Evolutionary conservation across 345 rosid genomes (phyloP).

Genomic region (Pistacia vera): DNA sequence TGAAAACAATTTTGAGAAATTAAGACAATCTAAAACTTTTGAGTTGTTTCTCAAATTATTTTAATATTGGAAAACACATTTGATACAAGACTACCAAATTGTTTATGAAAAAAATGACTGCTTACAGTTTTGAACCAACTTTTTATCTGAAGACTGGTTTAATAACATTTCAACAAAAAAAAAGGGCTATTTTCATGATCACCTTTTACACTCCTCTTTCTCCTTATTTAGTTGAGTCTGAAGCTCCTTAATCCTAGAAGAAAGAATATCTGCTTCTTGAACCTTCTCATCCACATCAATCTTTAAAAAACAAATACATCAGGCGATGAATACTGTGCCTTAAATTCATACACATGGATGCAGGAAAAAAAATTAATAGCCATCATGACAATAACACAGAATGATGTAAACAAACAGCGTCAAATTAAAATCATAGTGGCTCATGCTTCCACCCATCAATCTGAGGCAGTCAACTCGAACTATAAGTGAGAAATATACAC

Average conservation of each 20-base stretch:
- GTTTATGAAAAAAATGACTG: too few relatives aligned
- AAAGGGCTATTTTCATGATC: conserved; percentile 6
- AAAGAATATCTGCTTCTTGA: conserved; percentile 72
- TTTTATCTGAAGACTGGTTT: background rate
- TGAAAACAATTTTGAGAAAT: background rate
- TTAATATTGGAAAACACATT: too few relatives aligned
- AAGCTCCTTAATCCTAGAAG: conserved; percentile 71
- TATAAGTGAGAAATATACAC: too few relatives aligned
- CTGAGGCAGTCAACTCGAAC: too few relatives aligned
- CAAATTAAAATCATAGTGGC: background rate
- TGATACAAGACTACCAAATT: too few relatives aligned
- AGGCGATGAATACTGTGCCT: conserved; percentile 10
- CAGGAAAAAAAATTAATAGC: conserved; percentile 1
- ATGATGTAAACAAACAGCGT: background rate
- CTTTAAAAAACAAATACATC: conserved; percentile 37
- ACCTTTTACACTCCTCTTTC: conserved; percentile 83
- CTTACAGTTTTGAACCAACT: too few relatives aligned
- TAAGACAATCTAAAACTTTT: background rate
- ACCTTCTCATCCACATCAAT: conserved; percentile 52
- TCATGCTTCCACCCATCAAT: too few relatives aligned
- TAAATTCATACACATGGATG: background rate
- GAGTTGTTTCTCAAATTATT: background rate
- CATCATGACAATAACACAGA: conserved; percentile 4
- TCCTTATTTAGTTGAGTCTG: conserved; percentile 69
- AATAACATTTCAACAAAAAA: too few relatives aligned